Conservation (phyloP, 164 flowering plant genomes). For the Magnolia changhungtana region DNA sequence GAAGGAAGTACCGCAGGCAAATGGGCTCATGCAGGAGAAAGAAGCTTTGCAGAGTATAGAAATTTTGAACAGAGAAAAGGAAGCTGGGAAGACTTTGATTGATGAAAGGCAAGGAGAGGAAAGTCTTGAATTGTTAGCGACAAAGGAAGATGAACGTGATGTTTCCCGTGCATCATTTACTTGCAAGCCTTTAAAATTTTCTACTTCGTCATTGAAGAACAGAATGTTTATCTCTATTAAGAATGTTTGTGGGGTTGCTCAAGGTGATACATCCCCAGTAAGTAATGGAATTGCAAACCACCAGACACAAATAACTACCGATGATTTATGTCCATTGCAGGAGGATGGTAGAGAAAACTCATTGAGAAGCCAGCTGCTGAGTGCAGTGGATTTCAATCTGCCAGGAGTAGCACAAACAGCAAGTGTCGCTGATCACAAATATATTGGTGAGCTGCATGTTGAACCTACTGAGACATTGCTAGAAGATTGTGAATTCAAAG, state of each 20-base stretch:
- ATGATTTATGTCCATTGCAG: constrained; percentile 1
- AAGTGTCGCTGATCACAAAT: neutral
- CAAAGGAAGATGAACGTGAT: constrained; percentile 1
- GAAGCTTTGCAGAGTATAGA: constrained; percentile 9
- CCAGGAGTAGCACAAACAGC: neutral
- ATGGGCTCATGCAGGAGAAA: constrained; percentile 14
- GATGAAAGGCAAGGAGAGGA: constrained; percentile 10
- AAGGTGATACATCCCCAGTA: constrained; percentile 7
- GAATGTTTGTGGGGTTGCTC: constrained; percentile 4
- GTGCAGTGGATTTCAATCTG: neutral
- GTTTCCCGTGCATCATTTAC: constrained; percentile 1
- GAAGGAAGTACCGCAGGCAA: constrained; percentile 7
- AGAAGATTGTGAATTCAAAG: constrained; percentile 8
- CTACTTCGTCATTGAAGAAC: constrained; percentile 9
- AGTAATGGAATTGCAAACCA: neutral
- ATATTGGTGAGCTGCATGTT: constrained; percentile 4
- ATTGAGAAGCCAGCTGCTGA: constrained; percentile 8
- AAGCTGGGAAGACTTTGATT: constrained; percentile 10
- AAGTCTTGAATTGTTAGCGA: constrained; percentile 7
- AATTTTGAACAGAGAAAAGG: constrained; percentile 12
- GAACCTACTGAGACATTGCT: constrained; percentile 3
- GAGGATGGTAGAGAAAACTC: constrained; percentile 7
- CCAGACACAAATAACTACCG: neutral
- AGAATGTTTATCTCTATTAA: neutral
- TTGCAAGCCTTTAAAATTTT: constrained; percentile 7